Evolutionary conservation across 2,329 filamentous ascomycete genomes (phyloP).

Genomic region (Penicillium fuscoglaucum): DNA sequence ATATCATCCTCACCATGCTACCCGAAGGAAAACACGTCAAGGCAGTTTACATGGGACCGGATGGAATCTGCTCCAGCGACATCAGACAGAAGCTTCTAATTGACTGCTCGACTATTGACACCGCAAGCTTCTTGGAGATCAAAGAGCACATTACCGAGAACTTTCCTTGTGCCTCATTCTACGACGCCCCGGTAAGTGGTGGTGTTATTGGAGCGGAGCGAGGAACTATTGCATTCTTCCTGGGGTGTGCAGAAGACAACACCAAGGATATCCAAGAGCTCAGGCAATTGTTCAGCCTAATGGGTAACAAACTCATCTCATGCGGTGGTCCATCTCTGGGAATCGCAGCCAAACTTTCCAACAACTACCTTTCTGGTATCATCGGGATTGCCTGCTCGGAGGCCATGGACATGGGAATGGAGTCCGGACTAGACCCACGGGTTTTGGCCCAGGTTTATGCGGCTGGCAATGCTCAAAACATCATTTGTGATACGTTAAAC

Average conservation of each 20-base stretch:
- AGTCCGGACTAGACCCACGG: conserved; percentile 56
- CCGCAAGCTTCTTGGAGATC: conserved; percentile 51
- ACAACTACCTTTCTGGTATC: conserved; percentile 61
- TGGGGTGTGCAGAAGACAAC: conserved; percentile 48
- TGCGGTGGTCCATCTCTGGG: conserved; percentile 59
- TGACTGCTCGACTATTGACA: conserved; percentile 60
- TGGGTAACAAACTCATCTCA: conserved; percentile 57
- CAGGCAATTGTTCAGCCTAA: conserved; percentile 48
- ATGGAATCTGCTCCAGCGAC: conserved; percentile 46
- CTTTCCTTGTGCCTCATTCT: conserved; percentile 49
- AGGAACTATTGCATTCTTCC: conserved; percentile 55
- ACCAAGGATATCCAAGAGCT: conserved; percentile 38
- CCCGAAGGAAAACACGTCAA: conserved; percentile 55
- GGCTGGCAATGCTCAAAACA: conserved; percentile 54
- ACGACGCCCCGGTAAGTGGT: conserved; percentile 56
- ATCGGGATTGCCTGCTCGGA: conserved; percentile 61
- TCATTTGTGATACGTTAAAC: conserved; percentile 54
- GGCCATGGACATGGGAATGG: conserved; percentile 62
- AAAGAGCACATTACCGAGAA: conserved; percentile 40
- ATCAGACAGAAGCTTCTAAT: conserved; percentile 51
- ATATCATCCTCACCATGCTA: conserved; percentile 55
- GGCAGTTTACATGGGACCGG: conserved; percentile 50
- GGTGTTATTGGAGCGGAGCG: conserved; percentile 55
- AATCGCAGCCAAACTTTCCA: conserved; percentile 60
- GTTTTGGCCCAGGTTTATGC: conserved; percentile 55